Evolutionary conservation across 1,284 basidiomycete genomes (phyloP), one percentile per base, ranked within the genome.

Genomic region (Ustilago loliicola): DNA sequence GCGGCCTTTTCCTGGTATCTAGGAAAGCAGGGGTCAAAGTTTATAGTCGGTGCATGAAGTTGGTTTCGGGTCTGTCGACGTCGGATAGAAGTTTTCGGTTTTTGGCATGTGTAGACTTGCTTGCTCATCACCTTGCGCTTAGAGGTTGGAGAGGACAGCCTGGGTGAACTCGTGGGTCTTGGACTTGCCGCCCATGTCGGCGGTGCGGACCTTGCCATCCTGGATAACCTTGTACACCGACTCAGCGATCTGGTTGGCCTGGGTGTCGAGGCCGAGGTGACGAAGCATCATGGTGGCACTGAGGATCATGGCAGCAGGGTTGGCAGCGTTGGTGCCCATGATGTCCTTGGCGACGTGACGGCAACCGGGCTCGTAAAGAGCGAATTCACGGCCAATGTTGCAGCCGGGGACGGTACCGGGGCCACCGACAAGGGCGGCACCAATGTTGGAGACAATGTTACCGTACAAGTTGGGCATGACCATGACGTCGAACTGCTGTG

Each of bases 251-350:
- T 89, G 92, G 90, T 99, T 98, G 65, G 97, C 97, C 85, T 98
- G 93, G 82, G 92, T 89, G 88, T 98, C 95, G 77, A 99, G 93
- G 91, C 96, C 96, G 74, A 99, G 91, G 88, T 99, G 97, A 83
- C 96, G 90, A 81, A 99, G 91, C 94, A 99, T 94, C 96, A 99
- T 99, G 67, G 96, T 96, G 48, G 96, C 91, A 73, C 93, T 95
- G 77, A 99, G 91, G 86, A 99, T 92, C 94, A 99, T 98, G 61
- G 97, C 97, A 51, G 95, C 92, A 23, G 97, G 97, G 90, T 99
- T 99, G 83, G 97, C 97, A 84, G 92, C 92, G 91, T 96, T 94
- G 82, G 93, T 95, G 78, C 95, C 95, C 94, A 95, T 96, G 88
- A 98, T 95, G 86, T 98, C 96, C 87, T 93, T 94, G 75, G 96